These are phyloP conservation scores for Strobilomyces confusus DNA, from an alignment of 768 basidiomycete genomes.

Conservation along the genomic window DNA sequence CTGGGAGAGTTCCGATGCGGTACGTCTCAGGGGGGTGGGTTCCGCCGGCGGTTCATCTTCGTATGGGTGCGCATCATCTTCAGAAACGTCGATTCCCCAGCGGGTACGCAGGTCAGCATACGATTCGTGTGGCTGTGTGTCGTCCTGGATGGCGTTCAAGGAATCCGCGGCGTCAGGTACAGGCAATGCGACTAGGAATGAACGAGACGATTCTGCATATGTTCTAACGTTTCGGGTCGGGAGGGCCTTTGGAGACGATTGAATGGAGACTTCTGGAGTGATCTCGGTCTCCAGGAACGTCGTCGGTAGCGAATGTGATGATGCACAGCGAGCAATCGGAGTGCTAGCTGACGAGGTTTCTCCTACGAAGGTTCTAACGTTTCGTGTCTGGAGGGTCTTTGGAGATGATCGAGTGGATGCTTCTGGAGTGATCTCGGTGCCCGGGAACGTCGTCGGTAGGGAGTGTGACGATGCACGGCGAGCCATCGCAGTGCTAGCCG, in stretches of 20 bases:
- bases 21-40: constrained; percentile 13
- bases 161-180: constrained; percentile 25
- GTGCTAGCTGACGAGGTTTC: background rate
- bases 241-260: constrained; percentile 24
- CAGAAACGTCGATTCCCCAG: constrained; percentile 79
- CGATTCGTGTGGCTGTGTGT: constrained; percentile 58
- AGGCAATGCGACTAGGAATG: constrained; percentile 67
- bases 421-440: constrained; percentile 27
- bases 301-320: constrained; percentile 23
- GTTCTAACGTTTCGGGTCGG: constrained; percentile 49
- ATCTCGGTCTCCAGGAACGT: constrained; percentile 22
- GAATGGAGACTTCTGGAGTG: constrained; percentile 24
- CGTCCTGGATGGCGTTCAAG: constrained; percentile 42
- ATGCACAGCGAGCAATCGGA: constrained; percentile 18
- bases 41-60: constrained; percentile 6
- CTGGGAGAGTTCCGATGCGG: constrained; percentile 34
- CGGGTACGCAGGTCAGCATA: constrained; percentile 70
- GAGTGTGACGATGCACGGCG: constrained; percentile 24
- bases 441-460: constrained; percentile 14
- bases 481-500: constrained; percentile 5
- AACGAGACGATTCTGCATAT: constrained; percentile 76
- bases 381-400: constrained; percentile 25
- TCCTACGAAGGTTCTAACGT: constrained; percentile 63
- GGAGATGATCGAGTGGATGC: constrained; percentile 25
- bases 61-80: constrained; percentile 56